phyloP scores from a whole-genome alignment of 2,329 filamentous ascomycete genomes.

The Sarocladium oryzae region DNA sequence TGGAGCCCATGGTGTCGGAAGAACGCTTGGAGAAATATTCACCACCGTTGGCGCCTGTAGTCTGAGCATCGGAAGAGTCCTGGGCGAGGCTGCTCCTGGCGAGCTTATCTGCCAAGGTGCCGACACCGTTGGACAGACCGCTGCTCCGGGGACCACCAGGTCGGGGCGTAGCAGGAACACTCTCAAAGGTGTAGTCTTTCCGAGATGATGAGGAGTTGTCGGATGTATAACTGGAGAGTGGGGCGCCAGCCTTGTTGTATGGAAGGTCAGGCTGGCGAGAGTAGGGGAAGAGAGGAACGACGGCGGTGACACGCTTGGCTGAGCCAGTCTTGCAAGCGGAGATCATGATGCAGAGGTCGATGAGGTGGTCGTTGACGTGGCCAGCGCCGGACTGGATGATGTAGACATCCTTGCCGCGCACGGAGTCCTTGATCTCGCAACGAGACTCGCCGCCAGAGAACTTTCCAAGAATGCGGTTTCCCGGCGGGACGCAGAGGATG shows the following conservation, averaged over 20 bases:
- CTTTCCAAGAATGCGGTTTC: conserved; percentile 78
- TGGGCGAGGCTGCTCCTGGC: conserved; percentile 57
- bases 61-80: conserved; percentile 20
- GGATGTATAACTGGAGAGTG: conserved; percentile 63
- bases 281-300: conserved; percentile 94
- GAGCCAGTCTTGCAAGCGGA: conserved; percentile 96
- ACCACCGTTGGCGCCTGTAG: conserved; percentile 19
- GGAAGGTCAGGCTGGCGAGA: conserved; percentile 93
- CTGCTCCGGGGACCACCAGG: conserved; percentile 62
- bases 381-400: conserved; percentile 93
- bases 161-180: conserved; percentile 77
- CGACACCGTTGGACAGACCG: conserved; percentile 60
- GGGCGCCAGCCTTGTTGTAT: conserved; percentile 92
- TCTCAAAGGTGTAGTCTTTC: conserved; percentile 81
- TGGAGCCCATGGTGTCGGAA: conserved; percentile 28
- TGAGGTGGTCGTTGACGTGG: conserved; percentile 90
- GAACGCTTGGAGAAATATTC: conserved; percentile 28
- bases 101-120: conserved; percentile 65
- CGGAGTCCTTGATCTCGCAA: conserved; percentile 92
- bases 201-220: conserved; percentile 33
- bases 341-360: conserved; percentile 96
- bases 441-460: conserved; percentile 94
- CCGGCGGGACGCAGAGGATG: conserved; percentile 78
- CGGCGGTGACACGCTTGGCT: conserved; percentile 85
- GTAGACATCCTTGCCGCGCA: conserved; percentile 97